Conservation (phyloP, 2,329 filamentous ascomycete species). For the Zymoseptoria tritici region DNA sequence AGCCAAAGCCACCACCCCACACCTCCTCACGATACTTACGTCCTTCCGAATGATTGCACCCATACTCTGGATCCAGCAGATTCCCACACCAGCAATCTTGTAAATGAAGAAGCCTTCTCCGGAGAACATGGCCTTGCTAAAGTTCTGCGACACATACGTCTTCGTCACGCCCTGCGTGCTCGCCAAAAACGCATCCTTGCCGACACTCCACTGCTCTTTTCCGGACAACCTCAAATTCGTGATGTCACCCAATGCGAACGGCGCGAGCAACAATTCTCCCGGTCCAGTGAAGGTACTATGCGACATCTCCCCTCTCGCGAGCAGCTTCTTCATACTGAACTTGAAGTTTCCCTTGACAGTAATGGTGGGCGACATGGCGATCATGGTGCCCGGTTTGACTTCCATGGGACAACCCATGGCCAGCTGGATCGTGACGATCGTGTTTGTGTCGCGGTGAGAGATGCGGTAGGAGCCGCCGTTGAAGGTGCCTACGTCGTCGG, state of each 20-base stretch:
- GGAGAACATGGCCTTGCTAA: constrained; percentile 84
- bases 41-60: constrained; percentile 93
- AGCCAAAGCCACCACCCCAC: background rate
- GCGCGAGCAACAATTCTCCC: constrained; percentile 80
- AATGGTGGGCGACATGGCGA: constrained; percentile 86
- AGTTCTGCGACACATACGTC: constrained; percentile 69
- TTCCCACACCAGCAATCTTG: constrained; percentile 66
- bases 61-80: constrained; percentile 87
- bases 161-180: constrained; percentile 72
- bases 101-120: constrained; percentile 88
- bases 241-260: constrained; percentile 74
- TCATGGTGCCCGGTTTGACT: constrained; percentile 81
- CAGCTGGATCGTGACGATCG: constrained; percentile 78
- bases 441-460: constrained; percentile 85
- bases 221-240: constrained; percentile 66
- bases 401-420: constrained; percentile 79
- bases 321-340: constrained; percentile 86
- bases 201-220: constrained; percentile 70
- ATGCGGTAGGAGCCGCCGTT: constrained; percentile 93
- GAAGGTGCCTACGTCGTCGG: constrained; percentile 88
- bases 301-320: constrained; percentile 71
- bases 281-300: constrained; percentile 80
- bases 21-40: constrained; percentile 45
- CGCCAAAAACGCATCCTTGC: constrained; percentile 78
- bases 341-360: constrained; percentile 76